A percentile compares a stretch with the other conserved stretches of the same genome.
phyloP scores from a whole-genome alignment of 2,329 filamentous ascomycete species.

The Ophiostoma piceae region DNA sequence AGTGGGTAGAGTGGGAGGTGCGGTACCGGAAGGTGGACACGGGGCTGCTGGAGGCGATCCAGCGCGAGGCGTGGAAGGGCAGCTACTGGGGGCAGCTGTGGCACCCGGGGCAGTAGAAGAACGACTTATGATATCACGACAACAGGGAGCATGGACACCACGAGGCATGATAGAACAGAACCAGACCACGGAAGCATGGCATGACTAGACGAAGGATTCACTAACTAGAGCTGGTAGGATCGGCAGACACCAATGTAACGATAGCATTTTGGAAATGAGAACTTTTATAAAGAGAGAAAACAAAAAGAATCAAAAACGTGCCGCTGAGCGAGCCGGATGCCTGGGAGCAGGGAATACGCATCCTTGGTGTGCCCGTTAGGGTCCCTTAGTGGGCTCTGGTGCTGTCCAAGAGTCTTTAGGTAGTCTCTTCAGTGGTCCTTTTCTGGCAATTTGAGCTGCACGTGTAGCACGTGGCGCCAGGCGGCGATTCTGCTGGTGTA shows the following conservation, averaged over 20 bases:
- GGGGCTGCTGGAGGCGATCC: slow-evolving; percentile 32
- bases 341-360: not conserved
- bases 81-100: not conserved
- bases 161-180: no score
- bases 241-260: not conserved
- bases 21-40: slow-evolving; percentile 48
- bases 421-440: no score
- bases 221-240: not conserved
- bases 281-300: not conserved
- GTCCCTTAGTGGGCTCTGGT: not conserved
- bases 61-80: not conserved
- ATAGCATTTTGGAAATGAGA: not conserved
- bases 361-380: not conserved
- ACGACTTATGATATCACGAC: not conserved
- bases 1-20: slow-evolving; percentile 47
- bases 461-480: slow-evolving; percentile 1
- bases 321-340: not conserved
- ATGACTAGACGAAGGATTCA: not conserved
- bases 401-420: no score
- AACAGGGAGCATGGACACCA: not conserved
- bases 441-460: not conserved
- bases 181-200: not conserved
- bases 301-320: not conserved
- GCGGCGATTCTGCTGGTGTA: slow-evolving; percentile 6
- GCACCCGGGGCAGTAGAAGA: not conserved